Evolutionary conservation across 345 rosid species (phyloP).

Genomic region (Salix dunnii): DNA sequence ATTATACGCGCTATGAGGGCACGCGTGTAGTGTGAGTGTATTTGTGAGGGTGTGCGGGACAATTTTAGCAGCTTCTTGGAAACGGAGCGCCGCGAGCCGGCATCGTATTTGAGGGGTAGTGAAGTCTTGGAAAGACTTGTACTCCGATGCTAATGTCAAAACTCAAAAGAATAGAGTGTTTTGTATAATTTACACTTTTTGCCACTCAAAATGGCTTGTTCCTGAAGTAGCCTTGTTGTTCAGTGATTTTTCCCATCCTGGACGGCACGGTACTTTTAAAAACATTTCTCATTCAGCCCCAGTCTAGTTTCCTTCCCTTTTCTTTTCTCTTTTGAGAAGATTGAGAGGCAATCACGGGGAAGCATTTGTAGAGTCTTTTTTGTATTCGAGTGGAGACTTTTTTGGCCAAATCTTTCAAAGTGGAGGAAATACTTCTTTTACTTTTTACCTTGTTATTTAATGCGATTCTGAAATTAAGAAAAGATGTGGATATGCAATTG

Average conservation of each 20-base stretch:
- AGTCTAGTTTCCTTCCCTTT: background rate
- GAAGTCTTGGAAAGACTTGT: background rate
- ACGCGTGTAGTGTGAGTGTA: background rate
- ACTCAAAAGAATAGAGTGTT: background rate
- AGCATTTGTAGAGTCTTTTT: background rate
- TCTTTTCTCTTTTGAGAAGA: background rate
- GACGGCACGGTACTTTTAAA: background rate
- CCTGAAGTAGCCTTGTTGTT: background rate
- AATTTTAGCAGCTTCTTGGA: background rate
- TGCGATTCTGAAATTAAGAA: background rate
- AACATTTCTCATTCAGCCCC: too few relatives aligned
- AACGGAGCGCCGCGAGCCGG: conserved; percentile 14
- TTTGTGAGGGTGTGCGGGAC: background rate
- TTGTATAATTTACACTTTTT: background rate
- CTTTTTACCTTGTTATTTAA: background rate
- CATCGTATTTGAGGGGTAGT: background rate
- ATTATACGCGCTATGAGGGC: background rate
- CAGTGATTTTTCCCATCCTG: too few relatives aligned
- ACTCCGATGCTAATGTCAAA: background rate
- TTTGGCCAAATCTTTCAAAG: background rate
- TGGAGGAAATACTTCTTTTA: background rate
- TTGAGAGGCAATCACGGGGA: background rate
- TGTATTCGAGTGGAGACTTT: background rate
- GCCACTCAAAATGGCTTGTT: background rate
- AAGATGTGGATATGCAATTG: background rate